These are phyloP conservation scores for Penicillium cinerascens DNA, from an alignment of 495 filamentous ascomycete genomes.

Conservation along the genomic window DNA sequence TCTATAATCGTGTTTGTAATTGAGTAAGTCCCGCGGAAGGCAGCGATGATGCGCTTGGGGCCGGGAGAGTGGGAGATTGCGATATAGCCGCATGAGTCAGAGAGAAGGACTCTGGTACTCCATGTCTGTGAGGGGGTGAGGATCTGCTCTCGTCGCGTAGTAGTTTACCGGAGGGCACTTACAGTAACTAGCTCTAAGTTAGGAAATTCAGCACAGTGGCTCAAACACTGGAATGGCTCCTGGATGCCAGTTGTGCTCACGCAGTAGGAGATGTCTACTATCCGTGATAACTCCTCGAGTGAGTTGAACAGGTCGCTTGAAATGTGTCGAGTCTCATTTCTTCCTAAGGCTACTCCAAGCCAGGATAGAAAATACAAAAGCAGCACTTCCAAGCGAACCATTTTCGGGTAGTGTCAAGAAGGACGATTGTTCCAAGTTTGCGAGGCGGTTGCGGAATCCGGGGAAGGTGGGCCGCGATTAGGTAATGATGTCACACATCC, in stretches of 20 bases:
- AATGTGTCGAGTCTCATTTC: constrained; percentile 33
- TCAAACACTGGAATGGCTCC: constrained; percentile 79
- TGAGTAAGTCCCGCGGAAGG: constrained; percentile 92
- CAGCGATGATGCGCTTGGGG: constrained; percentile 69
- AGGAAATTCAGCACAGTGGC: constrained; percentile 77
- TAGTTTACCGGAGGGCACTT: constrained; percentile 4
- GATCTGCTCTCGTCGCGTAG: neutral
- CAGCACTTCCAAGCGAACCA: neutral
- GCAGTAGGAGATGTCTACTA: constrained; percentile 96
- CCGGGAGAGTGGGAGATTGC: constrained; percentile 70
- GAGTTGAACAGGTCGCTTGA: constrained; percentile 68
- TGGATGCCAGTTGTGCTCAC: constrained; percentile 79
- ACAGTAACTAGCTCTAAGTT: constrained; percentile 71
- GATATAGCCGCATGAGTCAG: constrained; percentile 92
- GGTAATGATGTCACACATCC: neutral
- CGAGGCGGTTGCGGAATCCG: constrained; percentile 12
- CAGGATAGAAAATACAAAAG: constrained; percentile 2
- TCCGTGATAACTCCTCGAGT: constrained; percentile 77
- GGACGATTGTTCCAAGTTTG: neutral
- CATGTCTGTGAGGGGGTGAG: constrained; percentile 55
- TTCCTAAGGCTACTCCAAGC: neutral
- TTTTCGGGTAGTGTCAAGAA: neutral
- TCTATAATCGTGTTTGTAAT: constrained; percentile 87
- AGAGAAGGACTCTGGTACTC: constrained; percentile 83
- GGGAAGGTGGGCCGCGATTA: constrained; percentile 12